A percentile compares a stretch with the other conserved stretches of the same genome.
phyloP scores from a whole-genome alignment of 129 eudicot genomes.

The Artemisia argyi region DNA sequence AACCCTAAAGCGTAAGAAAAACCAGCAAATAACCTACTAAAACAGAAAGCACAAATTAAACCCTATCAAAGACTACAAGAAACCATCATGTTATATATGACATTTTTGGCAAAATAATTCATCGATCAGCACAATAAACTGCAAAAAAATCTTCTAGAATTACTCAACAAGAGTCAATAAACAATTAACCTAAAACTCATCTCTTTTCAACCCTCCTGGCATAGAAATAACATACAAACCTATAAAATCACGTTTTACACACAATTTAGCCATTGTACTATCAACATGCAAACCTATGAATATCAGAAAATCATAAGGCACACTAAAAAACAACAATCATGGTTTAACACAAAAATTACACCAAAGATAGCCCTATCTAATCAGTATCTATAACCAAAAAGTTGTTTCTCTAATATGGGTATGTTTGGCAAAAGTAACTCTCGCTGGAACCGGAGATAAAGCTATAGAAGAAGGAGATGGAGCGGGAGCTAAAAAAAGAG shows the following conservation, averaged over 20 bases:
- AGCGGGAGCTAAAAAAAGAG: too few species aligned
- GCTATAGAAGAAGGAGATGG: too few species aligned
- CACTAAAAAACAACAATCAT: too few species aligned
- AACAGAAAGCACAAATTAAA: not conserved
- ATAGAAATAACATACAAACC: not conserved
- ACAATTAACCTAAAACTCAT: conserved; percentile 8
- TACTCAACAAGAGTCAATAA: conserved; percentile 1
- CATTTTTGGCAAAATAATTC: not conserved
- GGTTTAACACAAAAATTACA: too few species aligned
- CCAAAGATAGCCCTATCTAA: too few species aligned
- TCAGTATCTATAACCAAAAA: too few species aligned
- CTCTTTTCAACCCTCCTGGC: conserved; percentile 1
- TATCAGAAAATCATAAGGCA: too few species aligned
- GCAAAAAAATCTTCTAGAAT: not conserved
- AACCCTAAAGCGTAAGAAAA: not conserved
- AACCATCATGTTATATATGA: not conserved
- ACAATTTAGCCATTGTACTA: not conserved
- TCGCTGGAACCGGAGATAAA: too few species aligned
- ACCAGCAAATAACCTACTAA: not conserved
- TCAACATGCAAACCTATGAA: not conserved
- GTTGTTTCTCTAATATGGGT: too few species aligned
- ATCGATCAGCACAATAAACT: not conserved
- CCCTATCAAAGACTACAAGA: not conserved
- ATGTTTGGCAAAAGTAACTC: too few species aligned
- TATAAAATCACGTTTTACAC: not conserved